Base-by-base conservation (phyloP, 169 alveolate species). In the Cryptosporidium xiaoi region DNA sequence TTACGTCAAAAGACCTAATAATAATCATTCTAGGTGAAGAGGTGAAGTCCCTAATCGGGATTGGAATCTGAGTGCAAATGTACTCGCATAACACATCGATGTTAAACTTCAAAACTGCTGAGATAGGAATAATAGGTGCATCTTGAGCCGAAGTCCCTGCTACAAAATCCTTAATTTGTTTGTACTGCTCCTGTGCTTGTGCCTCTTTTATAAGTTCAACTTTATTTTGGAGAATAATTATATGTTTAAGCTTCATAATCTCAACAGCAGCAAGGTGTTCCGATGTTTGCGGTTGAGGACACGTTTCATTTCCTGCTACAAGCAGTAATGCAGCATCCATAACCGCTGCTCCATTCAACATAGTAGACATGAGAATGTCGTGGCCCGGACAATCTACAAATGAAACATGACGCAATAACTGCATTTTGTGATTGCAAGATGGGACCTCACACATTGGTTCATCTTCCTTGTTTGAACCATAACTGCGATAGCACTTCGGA, bases 361-460 rank as follows among this genome's bases (percentile, higher is more conserved):
- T 98, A 31, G 99, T 98, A 16, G 99, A 99, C 99, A 98, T 98
- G 83, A 98, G 96, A 93, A 99, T 98, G 92, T 98, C 99, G 95
- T 98, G 99, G 13, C 99, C 99, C 34, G 99, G 99, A 91, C 99
- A 98, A 92, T 98, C 99, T 7, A 98, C 99, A 90, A 98, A 98
- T 24, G 99, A 97, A 27, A 98, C 98, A 91, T 98, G 99, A 66
- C 98, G 94, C 62, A 93, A 71, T 40, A 95, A 84, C 62, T 95
- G 92, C 97, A 95, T 95, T 90, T 93, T 93, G 84, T 91, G 93
- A 90, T 95, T 82, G 85, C 96, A 93, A 60, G 92, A 90, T 66
- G 92, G 95, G 93, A 97, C 69, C 62, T 92, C 92, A 58, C 99
- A 98, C 83, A 95, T 93, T 15, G 99, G 96, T 27, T 92, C 93